Base-by-base conservation (phyloP, 345 rosid species). In the Microcos paniculata region DNA sequence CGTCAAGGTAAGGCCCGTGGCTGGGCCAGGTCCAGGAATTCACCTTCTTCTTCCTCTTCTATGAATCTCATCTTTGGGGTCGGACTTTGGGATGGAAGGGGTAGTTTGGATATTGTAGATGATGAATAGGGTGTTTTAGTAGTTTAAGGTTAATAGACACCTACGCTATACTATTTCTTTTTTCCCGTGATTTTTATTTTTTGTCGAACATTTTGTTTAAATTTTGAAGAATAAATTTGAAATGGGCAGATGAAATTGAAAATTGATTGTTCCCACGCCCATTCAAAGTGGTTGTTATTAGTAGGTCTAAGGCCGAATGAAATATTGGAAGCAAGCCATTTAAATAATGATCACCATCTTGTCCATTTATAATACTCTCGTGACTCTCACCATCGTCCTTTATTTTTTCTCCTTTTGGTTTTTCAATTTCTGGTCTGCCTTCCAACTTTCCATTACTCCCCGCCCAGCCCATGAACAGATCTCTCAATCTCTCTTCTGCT, bases 301-400 rank as follows among this genome's bases (percentile, higher is more conserved):
- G 42, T 16, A 42, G 56, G 51, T 48, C 58, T 40, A 21, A 15
- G 58, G 28, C 33, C 42, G 53, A 69, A 8, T 24, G 35, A 6
- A 45, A 52, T 58, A 18, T 33, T 13, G 61, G 73, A 71, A 46
- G 48, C n/a, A n/a, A 19, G 26, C 46, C 35, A 38, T 75, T 52
- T 12, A 4, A 48, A 9, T n/a, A 23, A 15, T 45, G 4, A 11
- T 6, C 31, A 55, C 13, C 10, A 26, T 21, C 7, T 18, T 28
- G 43, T 38, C 75, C 75, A 80, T 78, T 79, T 51, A 68, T 77
- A 43, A 19, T 55, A 70, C 24, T 82, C 87, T 81, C 87, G 85
- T 82, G 87, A 84, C 80, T 78, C 74, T 43, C 48, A 56, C 78
- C 75, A 7, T 65, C 18, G 62, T 24, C 26, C 48, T 52, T 21